Evolutionary conservation across 306 rosid genomes (phyloP), one percentile per base, ranked within the genome.

Genomic region (Cyamopsis tetragonoloba): DNA sequence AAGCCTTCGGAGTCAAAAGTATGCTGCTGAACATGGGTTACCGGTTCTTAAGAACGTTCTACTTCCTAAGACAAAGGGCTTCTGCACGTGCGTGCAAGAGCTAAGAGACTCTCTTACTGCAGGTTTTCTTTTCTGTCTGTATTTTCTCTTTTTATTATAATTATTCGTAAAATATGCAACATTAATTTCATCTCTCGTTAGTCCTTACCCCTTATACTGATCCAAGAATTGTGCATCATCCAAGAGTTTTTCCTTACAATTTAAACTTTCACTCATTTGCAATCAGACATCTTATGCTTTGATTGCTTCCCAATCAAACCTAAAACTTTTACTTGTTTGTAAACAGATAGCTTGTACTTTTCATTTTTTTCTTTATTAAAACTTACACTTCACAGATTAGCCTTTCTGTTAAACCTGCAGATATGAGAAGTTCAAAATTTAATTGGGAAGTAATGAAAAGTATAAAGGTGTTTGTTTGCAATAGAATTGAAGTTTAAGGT

Each of bases 1-100:
- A 84, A 75, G 93, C 80, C 76, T 77, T 38, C 86, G 86, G 18
- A 87, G 78, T 77, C 79, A 89, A 83, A 89, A 89, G 13, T 81
- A 89, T 71, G 96, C 93, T 60, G 84, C 83, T 8, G 89, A 87
- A 74, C 83, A 75, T 14, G 91, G 85, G 63, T 80, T 89, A 69
- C 93, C 96, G 0, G 24, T 81, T 72, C 74, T 89, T 24, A 87
- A 83, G 37, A 70, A 84, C 63, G 89, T 87, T 66, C 70, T 89
- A 62, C 88, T 87, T 80, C 96, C 96, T 3, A 89, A 69, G 86
- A 81, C 96, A 44, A 89, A 75, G 72, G 96, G 96, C 14, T 89
- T 89, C 76, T 81, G 70, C 42, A 56, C 89, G 30, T 87, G 91
- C 72, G 72, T 89, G 74, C 83, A 87, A 60, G 87, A 80, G 44